A percentile compares a stretch with the other conserved stretches of the same genome.
Conservation (phyloP, 2,329 filamentous ascomycete species). For the Epicoccum sorghinum region DNA sequence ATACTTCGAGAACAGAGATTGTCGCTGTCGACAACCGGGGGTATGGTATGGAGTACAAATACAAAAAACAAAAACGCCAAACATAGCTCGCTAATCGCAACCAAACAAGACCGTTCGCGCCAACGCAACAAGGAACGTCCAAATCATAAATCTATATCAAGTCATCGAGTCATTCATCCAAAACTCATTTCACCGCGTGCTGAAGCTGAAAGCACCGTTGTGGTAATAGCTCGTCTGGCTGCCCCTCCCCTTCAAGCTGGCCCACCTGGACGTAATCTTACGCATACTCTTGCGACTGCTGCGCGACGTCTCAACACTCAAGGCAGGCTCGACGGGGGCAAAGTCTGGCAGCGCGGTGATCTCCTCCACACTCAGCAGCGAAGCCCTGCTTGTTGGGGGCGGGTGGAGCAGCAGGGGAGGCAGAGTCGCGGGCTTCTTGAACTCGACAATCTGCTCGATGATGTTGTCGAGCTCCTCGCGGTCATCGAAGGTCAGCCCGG, state of each 20-base stretch:
- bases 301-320: background rate
- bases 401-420: conserved; percentile 30
- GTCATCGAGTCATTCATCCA: background rate
- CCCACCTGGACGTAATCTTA: conserved; percentile 22
- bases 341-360: conserved; percentile 25
- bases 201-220: conserved; percentile 12
- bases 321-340: background rate
- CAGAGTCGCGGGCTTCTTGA: conserved; percentile 28
- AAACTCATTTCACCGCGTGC: conserved; percentile 7
- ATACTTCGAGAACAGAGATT: no score
- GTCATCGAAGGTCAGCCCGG: background rate
- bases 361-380: conserved; percentile 15
- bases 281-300: conserved; percentile 29
- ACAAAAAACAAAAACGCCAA: no score
- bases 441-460: conserved; percentile 32
- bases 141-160: background rate
- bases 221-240: conserved; percentile 7
- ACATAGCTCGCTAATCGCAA: background rate
- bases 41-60: no score
- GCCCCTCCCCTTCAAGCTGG: conserved; percentile 25
- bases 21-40: no score
- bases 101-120: background rate
- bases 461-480: conserved; percentile 25
- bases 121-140: background rate
- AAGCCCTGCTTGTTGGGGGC: conserved; percentile 24